A percentile compares a stretch with the other conserved stretches of the same genome.
phyloP scores from a whole-genome alignment of 2,329 filamentous ascomycete species.

The Epichloe brachyelytri region DNA sequence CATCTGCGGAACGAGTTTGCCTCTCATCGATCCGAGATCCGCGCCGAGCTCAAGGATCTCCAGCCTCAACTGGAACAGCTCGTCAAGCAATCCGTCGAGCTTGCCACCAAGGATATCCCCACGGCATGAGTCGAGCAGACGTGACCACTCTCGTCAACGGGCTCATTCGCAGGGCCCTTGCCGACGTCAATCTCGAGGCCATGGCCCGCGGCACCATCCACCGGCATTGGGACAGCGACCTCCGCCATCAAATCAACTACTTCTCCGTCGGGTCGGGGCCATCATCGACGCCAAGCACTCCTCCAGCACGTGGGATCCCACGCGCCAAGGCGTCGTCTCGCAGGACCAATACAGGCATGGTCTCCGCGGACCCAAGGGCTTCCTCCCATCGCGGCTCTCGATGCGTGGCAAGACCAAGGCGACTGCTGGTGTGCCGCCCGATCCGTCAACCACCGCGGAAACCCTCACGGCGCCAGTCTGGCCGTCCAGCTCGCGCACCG shows the following conservation, averaged over 20 bases:
- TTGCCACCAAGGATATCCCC: constrained; percentile 12
- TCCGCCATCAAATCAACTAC: constrained; percentile 56
- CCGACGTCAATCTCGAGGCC: constrained; percentile 32
- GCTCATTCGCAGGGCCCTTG: constrained; percentile 29
- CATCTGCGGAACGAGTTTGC: constrained; percentile 28
- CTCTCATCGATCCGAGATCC: constrained; percentile 25
- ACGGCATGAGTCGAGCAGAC: constrained; percentile 27
- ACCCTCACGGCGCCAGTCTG: constrained; percentile 47
- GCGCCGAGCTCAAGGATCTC: constrained; percentile 26
- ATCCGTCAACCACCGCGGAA: constrained; percentile 25
- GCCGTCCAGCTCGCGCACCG: constrained; percentile 45
- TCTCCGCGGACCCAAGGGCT: constrained; percentile 6
- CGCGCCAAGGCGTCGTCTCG: constrained; percentile 7
- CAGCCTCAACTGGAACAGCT: constrained; percentile 21
- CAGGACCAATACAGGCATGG: constrained; percentile 10
- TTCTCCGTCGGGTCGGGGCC: constrained; percentile 53
- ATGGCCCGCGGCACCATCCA: constrained; percentile 34
- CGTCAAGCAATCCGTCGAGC: constrained; percentile 18
- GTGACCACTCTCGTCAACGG: constrained; percentile 27
- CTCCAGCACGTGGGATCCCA: constrained; percentile 41
- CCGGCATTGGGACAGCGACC: constrained; percentile 27
- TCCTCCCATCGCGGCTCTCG: constrained; percentile 43
- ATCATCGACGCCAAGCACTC: constrained; percentile 45
- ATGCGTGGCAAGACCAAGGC: constrained; percentile 61
- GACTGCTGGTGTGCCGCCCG: constrained; percentile 74